phyloP scores from a whole-genome alignment of 2,329 filamentous ascomycete species.

The Beauveria sp. region DNA sequence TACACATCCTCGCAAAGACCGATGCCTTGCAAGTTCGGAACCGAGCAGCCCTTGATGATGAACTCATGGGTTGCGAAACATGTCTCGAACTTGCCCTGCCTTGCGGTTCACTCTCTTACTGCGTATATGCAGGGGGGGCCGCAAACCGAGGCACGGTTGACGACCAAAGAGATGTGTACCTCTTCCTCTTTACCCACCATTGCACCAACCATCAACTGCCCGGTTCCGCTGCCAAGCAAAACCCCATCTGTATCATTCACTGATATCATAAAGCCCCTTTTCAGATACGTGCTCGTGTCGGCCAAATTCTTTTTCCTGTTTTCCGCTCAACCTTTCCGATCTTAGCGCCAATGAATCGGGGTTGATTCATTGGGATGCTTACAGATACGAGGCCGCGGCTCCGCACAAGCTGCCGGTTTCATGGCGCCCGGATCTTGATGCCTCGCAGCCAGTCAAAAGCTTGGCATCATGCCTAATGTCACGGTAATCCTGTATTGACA shows the following conservation, averaged over 20 bases:
- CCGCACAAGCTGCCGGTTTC: background rate
- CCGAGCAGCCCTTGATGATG: no score
- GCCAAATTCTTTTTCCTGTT: background rate
- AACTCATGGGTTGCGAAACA: background rate
- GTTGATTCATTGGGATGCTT: slow-evolving; percentile 3
- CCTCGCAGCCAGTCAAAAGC: background rate
- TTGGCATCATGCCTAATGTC: background rate
- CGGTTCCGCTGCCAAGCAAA: background rate
- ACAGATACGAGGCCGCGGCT: slow-evolving; percentile 15
- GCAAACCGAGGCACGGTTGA: no score
- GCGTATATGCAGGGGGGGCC: background rate
- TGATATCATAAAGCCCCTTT: no score
- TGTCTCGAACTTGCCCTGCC: background rate
- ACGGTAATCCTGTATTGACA: background rate
- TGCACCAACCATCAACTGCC: background rate
- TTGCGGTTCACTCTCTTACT: no score
- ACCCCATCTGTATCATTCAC: background rate
- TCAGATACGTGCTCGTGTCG: no score
- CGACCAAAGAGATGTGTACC: no score
- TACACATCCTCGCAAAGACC: background rate
- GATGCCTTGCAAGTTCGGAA: background rate
- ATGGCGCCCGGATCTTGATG: slow-evolving; percentile 4
- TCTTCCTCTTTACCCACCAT: no score
- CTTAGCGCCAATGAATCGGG: background rate
- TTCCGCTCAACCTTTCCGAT: background rate